Evolutionary conservation across 2,329 filamentous ascomycete genomes (phyloP), one percentile per base, ranked within the genome.

Genomic region (Ophiostoma triangulosporum): DNA sequence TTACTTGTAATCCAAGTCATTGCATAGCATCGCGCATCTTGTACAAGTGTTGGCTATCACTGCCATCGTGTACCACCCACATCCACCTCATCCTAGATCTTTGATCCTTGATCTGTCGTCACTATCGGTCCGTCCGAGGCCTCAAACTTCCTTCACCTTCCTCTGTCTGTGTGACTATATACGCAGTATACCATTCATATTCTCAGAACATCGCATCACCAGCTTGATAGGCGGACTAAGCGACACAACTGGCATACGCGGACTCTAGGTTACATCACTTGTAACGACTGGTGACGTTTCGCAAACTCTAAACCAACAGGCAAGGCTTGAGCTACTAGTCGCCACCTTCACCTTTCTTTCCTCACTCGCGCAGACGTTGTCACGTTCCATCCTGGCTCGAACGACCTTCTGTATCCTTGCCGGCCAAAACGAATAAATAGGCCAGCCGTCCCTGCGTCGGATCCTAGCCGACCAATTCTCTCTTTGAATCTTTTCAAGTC

Each of bases 291-390:
- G 8, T 20, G 31, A 50, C 50, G 54, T 52, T 55, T 29, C 50
- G 50, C 54, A 52, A 55, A 46, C 43, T 46, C 43, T 46, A 46
- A 46, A 46, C 36, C 52, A 26, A 35, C 45, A 40, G 38, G 51
- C 51, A 53, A 12, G 24, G n/a, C n/a, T n/a, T n/a, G n/a, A n/a
- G n/a, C n/a, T n/a, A n/a, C n/a, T n/a, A n/a, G n/a, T n/a, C n/a
- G n/a, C n/a, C n/a, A n/a, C 20, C 36, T 40, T 20, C 11, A n/a
- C n/a, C 20, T 38, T 9, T 14, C 20, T 17, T 38, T 36, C 32
- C 6, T 14, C 9, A 36, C 35, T 33, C 15, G 15, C n/a, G 35
- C 35, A 15, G 38, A 43, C 20, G 20, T 24, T 20, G 38, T 17
- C n/a, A 36, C 38, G 35, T 24, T 43, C 14, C 38, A 43, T 22